A percentile compares a stretch with the other conserved stretches of the same genome.
phyloP scores from a whole-genome alignment of 257 asterid genomes.

The Pogostemon cablin region DNA sequence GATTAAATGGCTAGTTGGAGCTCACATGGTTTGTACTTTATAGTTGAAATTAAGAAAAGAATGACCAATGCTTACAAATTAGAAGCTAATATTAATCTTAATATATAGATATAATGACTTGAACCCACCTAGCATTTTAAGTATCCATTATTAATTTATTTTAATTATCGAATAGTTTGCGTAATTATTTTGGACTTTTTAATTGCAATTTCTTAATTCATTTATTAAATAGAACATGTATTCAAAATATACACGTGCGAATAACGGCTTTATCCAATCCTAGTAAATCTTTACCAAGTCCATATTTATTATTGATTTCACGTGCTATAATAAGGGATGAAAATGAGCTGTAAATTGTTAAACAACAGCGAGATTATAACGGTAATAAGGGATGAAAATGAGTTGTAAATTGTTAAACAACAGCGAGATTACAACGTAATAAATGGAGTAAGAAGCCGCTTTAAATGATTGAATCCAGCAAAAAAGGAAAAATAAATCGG shows the following conservation, averaged over 20 bases:
- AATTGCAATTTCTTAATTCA: background rate
- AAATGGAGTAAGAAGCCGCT: no score
- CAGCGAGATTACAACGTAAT: no score
- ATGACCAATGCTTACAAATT: slow-evolving; percentile 16
- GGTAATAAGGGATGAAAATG: no score
- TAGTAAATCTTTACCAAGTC: no score
- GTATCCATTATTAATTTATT: no score
- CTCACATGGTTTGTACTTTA: background rate
- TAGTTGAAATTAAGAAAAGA: slow-evolving; percentile 28
- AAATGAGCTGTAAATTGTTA: no score
- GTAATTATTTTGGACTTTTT: background rate
- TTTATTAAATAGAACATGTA: background rate
- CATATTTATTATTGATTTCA: no score
- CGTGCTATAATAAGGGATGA: no score
- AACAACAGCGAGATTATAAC: no score
- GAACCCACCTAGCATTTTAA: slow-evolving; percentile 2
- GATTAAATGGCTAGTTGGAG: slow-evolving; percentile 1
- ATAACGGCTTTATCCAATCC: no score
- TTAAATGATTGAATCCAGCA: no score
- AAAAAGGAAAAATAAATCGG: background rate
- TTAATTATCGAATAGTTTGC: background rate
- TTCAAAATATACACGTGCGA: background rate
- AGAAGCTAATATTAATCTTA: background rate
- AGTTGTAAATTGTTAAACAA: no score
- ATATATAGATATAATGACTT: slow-evolving; percentile 2